Conservation (phyloP, 495 filamentous ascomycete species). For the Glutinoglossum americanum region DNA sequence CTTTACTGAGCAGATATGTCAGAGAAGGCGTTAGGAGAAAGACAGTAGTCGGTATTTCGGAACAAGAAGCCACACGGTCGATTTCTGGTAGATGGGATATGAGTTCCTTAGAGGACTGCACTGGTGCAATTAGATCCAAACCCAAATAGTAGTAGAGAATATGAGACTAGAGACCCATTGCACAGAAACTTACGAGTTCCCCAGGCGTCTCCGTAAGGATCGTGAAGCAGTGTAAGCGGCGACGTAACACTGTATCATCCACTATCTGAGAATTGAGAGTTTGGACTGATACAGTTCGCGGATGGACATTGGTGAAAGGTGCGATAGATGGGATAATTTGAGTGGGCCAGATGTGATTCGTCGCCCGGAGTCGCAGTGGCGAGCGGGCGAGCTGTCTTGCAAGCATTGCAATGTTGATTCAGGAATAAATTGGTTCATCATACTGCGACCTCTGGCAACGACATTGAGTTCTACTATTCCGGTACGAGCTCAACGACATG, state of each 20-base stretch:
- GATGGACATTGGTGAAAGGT: neutral
- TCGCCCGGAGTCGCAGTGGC: neutral
- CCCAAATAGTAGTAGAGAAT: neutral
- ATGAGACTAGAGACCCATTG: neutral
- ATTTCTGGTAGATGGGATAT: neutral
- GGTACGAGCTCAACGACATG: too few species aligned
- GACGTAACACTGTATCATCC: neutral
- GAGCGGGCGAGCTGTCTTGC: neutral
- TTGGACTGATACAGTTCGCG: neutral
- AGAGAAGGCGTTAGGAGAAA: conserved; percentile 4
- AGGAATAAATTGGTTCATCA: neutral
- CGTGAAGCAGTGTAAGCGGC: neutral
- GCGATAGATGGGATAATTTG: neutral
- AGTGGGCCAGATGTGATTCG: neutral
- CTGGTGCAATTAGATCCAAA: neutral
- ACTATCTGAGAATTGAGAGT: neutral
- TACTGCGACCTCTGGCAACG: neutral
- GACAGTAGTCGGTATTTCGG: neutral
- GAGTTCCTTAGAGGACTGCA: neutral
- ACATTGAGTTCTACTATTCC: too few species aligned
- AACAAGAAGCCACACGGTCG: neutral
- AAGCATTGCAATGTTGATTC: neutral
- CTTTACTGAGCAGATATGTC: neutral
- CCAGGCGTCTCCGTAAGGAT: neutral
- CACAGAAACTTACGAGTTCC: neutral